phyloP scores from a whole-genome alignment of 164 flowering plant species.

The Dillenia turbinata region DNA sequence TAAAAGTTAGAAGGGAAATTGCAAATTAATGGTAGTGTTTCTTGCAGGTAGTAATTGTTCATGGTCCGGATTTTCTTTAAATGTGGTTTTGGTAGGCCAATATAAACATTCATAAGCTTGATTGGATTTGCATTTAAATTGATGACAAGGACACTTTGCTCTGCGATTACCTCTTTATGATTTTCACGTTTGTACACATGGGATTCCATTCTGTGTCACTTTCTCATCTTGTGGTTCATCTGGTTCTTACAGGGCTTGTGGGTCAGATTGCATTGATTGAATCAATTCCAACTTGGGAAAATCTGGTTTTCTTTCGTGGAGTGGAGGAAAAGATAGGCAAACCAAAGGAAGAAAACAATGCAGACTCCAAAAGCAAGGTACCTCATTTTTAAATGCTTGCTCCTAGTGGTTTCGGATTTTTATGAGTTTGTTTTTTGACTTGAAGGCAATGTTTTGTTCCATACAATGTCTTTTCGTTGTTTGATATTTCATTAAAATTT shows the following conservation, averaged over 20 bases:
- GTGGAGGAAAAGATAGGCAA: conserved; percentile 8
- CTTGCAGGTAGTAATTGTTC: conserved; percentile 6
- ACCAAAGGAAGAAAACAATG: conserved; percentile 31
- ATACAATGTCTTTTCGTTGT: no score
- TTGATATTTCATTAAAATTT: no score
- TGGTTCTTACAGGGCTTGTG: conserved; percentile 45
- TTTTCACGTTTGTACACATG: conserved; percentile 15
- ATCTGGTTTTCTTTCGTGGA: conserved; percentile 7
- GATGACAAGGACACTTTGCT: background rate
- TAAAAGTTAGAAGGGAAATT: background rate
- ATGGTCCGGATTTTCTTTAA: background rate
- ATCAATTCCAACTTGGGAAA: conserved; percentile 1
- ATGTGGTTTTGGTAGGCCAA: background rate
- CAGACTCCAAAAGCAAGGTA: conserved; percentile 77
- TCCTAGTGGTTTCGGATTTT: conserved; percentile 4
- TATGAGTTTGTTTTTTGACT: conserved; percentile 5
- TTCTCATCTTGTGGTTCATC: conserved; percentile 29
- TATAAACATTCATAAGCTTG: background rate
- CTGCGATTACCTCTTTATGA: background rate
- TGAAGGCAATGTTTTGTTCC: background rate
- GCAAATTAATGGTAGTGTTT: background rate
- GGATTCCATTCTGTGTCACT: conserved; percentile 20
- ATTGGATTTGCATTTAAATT: conserved; percentile 6
- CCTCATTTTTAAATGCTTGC: no score
- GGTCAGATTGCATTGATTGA: conserved; percentile 38